phyloP scores from a whole-genome alignment of 1,139 yeast species.

The Arxiozyma telluris region DNA sequence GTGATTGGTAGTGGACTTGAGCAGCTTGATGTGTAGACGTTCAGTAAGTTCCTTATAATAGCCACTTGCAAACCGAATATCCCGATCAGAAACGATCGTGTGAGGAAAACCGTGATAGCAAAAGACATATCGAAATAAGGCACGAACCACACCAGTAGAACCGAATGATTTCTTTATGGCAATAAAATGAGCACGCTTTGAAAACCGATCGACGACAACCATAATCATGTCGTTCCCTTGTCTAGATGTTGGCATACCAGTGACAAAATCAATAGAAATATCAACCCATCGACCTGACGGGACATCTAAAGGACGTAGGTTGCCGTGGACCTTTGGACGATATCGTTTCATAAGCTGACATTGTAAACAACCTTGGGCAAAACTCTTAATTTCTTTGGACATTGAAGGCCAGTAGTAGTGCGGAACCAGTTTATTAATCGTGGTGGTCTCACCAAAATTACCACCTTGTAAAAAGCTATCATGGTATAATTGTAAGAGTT shows the following conservation, averaged over 20 bases:
- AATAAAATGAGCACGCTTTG: conserved; percentile 14
- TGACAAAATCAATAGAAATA: conserved; percentile 9
- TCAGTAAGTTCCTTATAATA: conserved; percentile 9
- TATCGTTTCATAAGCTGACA: conserved; percentile 9
- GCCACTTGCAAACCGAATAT: conserved; percentile 8
- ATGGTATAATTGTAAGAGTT: background rate
- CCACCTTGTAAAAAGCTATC: background rate
- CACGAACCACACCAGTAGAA: conserved; percentile 3
- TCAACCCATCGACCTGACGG: conserved; percentile 11
- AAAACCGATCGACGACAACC: conserved; percentile 13
- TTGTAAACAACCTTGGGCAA: conserved; percentile 5
- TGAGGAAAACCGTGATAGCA: conserved; percentile 15
- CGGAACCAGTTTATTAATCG: background rate
- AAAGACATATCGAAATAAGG: conserved; percentile 7
- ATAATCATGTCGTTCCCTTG: conserved; percentile 7
- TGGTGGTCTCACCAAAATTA: background rate
- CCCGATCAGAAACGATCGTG: conserved; percentile 13
- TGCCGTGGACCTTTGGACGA: conserved; percentile 3
- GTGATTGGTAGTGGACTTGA: conserved; percentile 17
- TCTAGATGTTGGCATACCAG: conserved; percentile 8
- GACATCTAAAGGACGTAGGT: conserved; percentile 5
- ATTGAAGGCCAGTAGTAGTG: conserved; percentile 9
- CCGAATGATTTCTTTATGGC: conserved; percentile 3
- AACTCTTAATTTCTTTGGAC: background rate
- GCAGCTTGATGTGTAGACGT: conserved; percentile 10